Percentiles rank a stretch among this genome's conserved stretches.
Evolutionary conservation across 306 rosid genomes (phyloP).

Genomic region (Potentilla sterilis): DNA sequence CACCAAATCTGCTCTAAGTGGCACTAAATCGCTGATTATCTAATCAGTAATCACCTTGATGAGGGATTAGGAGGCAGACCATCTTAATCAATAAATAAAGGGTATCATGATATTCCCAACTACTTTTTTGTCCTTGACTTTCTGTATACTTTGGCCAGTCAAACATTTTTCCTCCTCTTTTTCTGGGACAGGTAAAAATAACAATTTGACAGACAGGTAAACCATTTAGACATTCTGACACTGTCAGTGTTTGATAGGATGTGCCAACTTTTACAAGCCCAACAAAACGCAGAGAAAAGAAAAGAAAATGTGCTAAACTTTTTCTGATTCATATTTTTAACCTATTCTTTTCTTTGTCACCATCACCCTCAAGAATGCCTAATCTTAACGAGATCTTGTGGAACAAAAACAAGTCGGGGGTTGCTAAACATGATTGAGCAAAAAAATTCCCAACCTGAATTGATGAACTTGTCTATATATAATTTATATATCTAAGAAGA

Average conservation of each 20-base stretch:
- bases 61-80: background rate
- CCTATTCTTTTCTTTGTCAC: background rate
- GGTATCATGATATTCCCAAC: background rate
- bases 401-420: no score
- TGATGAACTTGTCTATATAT: background rate
- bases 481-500: no score
- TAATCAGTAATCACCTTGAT: background rate
- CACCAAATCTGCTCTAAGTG: no score
- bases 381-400: no score
- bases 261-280: background rate
- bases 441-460: background rate
- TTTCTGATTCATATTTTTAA: background rate
- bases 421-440: no score
- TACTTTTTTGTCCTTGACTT: conserved; percentile 2
- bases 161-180: background rate
- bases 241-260: background rate
- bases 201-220: conserved; percentile 4
- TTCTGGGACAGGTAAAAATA: background rate
- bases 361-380: background rate
- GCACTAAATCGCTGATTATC: background rate
- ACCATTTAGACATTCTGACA: background rate
- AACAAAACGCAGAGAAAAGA: background rate
- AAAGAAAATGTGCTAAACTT: background rate
- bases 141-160: no score
- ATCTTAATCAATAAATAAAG: background rate